Evolutionary conservation across 2,329 filamentous ascomycete species (phyloP).

Genomic region (Exutisphaerella laricina): DNA sequence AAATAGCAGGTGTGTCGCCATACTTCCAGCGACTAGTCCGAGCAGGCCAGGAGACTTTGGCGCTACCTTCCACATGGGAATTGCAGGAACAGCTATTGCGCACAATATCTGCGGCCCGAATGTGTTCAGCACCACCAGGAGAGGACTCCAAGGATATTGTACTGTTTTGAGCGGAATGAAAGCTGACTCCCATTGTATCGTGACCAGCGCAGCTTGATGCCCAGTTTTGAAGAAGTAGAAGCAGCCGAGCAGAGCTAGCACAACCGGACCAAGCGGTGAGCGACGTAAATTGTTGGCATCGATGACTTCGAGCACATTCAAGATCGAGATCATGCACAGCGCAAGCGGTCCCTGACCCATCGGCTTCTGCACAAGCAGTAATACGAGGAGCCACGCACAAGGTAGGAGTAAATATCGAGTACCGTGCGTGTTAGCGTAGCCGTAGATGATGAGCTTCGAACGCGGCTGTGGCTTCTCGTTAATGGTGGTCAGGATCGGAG

Average conservation of each 20-base stretch:
- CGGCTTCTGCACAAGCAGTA: constrained; percentile 81
- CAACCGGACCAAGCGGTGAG: constrained; percentile 72
- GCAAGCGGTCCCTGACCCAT: constrained; percentile 85
- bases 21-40: constrained; percentile 62
- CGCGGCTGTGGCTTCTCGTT: constrained; percentile 28
- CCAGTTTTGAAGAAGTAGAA: constrained; percentile 98
- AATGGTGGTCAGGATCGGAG: constrained; percentile 36
- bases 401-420: constrained; percentile 82
- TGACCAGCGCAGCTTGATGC: constrained; percentile 80
- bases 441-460: constrained; percentile 59
- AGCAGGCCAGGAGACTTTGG: constrained; percentile 61
- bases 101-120: constrained; percentile 86
- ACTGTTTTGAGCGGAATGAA: constrained; percentile 83
- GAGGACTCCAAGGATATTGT: constrained; percentile 81
- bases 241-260: constrained; percentile 81
- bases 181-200: constrained; percentile 92
- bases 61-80: constrained; percentile 83
- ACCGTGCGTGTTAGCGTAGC: constrained; percentile 90
- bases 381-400: constrained; percentile 68
- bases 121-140: constrained; percentile 77
- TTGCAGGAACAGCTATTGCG: constrained; percentile 69
- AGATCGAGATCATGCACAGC: constrained; percentile 79
- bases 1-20: constrained; percentile 72
- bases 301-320: constrained; percentile 64
- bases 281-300: constrained; percentile 57